These are phyloP conservation scores for Echeveria elegans DNA, from an alignment of 164 flowering plant species.

Conservation along the genomic window DNA sequence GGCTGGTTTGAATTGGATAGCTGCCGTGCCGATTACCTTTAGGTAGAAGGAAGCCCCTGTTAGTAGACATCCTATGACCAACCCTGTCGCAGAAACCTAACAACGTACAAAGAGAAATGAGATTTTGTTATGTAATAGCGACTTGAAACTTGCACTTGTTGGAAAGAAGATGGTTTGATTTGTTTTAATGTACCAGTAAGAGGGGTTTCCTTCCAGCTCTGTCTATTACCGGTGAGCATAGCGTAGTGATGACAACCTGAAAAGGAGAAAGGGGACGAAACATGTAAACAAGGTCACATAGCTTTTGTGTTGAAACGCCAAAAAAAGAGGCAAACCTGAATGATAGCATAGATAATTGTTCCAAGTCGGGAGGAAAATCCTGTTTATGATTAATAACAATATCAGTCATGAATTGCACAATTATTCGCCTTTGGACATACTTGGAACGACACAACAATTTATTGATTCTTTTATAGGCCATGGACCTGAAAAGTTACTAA, in stretches of 20 bases:
- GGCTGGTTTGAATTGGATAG: neutral
- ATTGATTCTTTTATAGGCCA: neutral
- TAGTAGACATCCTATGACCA: slow-evolving; percentile 47
- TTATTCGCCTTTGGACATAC: neutral
- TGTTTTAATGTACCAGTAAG: slow-evolving; percentile 41
- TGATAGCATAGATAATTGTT: slow-evolving; percentile 29
- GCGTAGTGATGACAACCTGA: slow-evolving; percentile 60
- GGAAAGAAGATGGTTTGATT: neutral
- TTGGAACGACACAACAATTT: neutral
- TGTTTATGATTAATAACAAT: slow-evolving; percentile 11
- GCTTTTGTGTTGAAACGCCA: neutral
- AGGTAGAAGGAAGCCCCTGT: slow-evolving; percentile 53
- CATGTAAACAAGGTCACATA: neutral
- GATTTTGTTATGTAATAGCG: neutral
- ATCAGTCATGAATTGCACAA: neutral
- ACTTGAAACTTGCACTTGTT: neutral
- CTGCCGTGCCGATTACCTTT: slow-evolving; percentile 48
- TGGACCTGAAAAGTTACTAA: neutral
- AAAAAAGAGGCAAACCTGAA: slow-evolving; percentile 24
- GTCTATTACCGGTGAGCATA: slow-evolving; percentile 56
- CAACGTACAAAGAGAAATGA: neutral
- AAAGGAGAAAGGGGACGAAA: slow-evolving; percentile 8
- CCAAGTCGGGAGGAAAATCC: slow-evolving; percentile 35
- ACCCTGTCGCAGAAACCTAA: slow-evolving; percentile 74
- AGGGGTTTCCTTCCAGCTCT: slow-evolving; percentile 82